Base-by-base conservation (phyloP, 1,139 yeast species). In the Debaryomyces sp. region DNA sequence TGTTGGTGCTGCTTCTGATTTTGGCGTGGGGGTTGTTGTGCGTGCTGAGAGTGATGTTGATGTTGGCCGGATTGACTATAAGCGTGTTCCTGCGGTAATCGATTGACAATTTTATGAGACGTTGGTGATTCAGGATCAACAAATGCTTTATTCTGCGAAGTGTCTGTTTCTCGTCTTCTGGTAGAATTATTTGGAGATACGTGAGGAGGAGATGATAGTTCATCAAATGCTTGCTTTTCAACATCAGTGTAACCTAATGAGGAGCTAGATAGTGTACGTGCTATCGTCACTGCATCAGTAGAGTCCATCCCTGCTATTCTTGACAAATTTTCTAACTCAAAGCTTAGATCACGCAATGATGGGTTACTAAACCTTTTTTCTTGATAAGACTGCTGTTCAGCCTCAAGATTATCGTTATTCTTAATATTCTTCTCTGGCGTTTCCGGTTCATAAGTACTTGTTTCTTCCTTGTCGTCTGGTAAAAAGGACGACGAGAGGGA, bases 261-360 rank as follows among this genome's bases (percentile, higher is more conserved):
- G 1, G 82, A 75, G 1, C 85, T 77, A 1, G 87, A 82, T 48
- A 87, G 71, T 0, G 91, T 83, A 59, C 92, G 73, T 0, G 94
- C 94, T 44, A 87, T 68, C 0, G 92, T 83, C 2, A 85, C 84
- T 0, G 94, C 90, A 66, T 87, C 92, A 23, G 82, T 77, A 12
- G 88, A 83, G 46, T 84, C 86, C 68, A 87, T 70, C 0, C 95
- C 94, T 0, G 92, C 92, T 62, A 82, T 70, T 54, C 81, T 82
- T 0, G 90, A 81, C 40, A 87, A 68, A 46, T 75, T 81, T 55
- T 86, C 87, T 46, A 87, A 68, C 61, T 87, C 94, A 51, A 70
- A 78, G 1, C 91, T 84, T 36, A 87, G 74, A 49, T 85, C 89
- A 49, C 81, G 80, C 53, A 87, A 70, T 0, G 92, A 85, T 2